Base-by-base conservation (phyloP, 2,329 filamentous ascomycete genomes). In the Coniella vitis region DNA sequence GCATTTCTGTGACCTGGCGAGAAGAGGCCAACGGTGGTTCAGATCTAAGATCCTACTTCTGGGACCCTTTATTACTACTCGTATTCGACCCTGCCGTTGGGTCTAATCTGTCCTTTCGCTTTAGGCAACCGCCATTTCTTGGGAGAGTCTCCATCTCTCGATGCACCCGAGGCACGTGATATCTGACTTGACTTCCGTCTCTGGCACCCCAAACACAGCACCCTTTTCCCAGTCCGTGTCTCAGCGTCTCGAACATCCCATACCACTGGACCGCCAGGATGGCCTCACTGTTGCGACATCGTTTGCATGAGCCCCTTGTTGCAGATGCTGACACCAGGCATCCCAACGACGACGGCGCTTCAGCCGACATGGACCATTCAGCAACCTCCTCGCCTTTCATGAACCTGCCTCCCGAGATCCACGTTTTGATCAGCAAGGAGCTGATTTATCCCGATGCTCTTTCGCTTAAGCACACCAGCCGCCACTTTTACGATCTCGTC, bases 361-460 rank as follows among this genome's bases (percentile, higher is more conserved):
- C 4, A 19, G 1, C 5, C 38, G 4, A 16, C 17, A 31, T 10
- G 20, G 10, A 40, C 38, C 22, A 14, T 3, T 34, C 34, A 37
- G 42, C 37, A 20, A 7, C 38, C n/a, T 39, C 51, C 12, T 60
- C 58, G n/a, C 17, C 38, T 16, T 59, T 83, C 31, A 68, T 73
- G 61, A 63, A 65, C 14, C 68, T 87, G 2, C 84, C 84, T 2
- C 70, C 79, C 1, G 84, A 88, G 58, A 70, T 87, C n/a, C 84
- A 86, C 56, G 61, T 84, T 1, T 71, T 79, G 43, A 81, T 87
- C 48, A 69, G 77, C 29, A 61, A 70, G 10, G 69, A 78, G 47
- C 77, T 87, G 51, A 75, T 75, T 29, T 87, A 87, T 53, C 84
- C 84, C 0, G 84, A 88, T 54, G 84, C 84, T 0, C 72, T 87